Base-by-base conservation (phyloP, 352 stramenopile species). In the Aphanomyces astaci region DNA sequence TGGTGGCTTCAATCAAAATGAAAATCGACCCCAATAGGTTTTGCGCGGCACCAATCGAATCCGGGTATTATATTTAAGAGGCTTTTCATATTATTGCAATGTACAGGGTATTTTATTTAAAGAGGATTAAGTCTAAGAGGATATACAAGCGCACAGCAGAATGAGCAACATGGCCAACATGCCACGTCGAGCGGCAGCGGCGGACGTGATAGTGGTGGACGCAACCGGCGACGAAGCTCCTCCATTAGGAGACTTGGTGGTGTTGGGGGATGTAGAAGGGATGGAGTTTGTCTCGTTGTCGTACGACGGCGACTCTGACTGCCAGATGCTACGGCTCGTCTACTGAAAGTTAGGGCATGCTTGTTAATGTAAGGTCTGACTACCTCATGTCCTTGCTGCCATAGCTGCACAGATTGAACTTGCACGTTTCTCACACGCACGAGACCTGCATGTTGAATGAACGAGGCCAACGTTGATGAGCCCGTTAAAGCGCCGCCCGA, bases 31-130 rank as follows among this genome's bases (percentile, higher is more conserved):
- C n/a, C n/a, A n/a, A n/a, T n/a, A n/a, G n/a, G n/a, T n/a, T n/a
- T n/a, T n/a, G n/a, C n/a, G n/a, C 36, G 36, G 36, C 36, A 53
- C 45, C 45, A 53, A 53, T 53, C 45, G 45, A 53, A 53, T 53
- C 22, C 45, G 22, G 24, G 13, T 53, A 53, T 53, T 53, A 9
- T 7, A 27, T 53, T 53, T 53, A 4, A 53, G 19, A 53, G 45
- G 7, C 4, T 53, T 9, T 53, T 25, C 22, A 24, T 53, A 27
- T 25, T 27, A n/a, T 53, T 46, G 9, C 9, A 53, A 25, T 53
- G 9, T 25, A 25, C 45, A 25, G 45, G 45, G 24, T 53, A 53
- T 53, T 7, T 4, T 7, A 24, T 53, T 53, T 9, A 53, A 53
- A 10, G 24, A 53, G 4, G 7, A 53, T n/a, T 7, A 24, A 25